These are phyloP conservation scores for Grosmannia clavigera DNA, from an alignment of 2,329 filamentous ascomycete genomes.

Conservation along the genomic window DNA sequence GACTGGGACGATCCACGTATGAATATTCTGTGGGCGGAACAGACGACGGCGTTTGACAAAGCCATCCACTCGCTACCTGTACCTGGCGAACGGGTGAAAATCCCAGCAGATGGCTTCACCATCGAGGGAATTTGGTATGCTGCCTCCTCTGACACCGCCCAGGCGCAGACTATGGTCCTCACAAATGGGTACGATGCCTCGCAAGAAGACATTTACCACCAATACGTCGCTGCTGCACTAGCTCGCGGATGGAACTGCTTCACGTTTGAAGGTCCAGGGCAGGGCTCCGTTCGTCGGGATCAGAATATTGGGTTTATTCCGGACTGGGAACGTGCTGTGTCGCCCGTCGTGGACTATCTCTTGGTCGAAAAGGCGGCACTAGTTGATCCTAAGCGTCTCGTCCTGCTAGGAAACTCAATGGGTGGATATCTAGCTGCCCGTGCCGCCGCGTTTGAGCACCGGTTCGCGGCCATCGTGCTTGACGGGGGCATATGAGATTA, in stretches of 20 bases:
- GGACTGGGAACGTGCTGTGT: constrained; percentile 28
- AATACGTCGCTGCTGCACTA: constrained; percentile 21
- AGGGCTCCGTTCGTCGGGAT: constrained; percentile 25
- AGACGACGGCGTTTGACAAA: constrained; percentile 17
- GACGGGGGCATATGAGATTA: constrained; percentile 26
- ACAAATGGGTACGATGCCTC: constrained; percentile 29
- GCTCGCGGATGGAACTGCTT: constrained; percentile 29
- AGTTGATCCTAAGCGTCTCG: constrained; percentile 22
- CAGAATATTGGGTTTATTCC: constrained; percentile 30
- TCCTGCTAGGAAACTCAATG: constrained; percentile 27
- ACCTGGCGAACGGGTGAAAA: constrained; percentile 18
- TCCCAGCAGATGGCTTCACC: constrained; percentile 15
- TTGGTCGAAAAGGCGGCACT: constrained; percentile 8
- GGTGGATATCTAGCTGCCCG: constrained; percentile 27
- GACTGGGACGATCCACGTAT: constrained; percentile 22
- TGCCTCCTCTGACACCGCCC: constrained; percentile 8
- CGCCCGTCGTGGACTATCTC: constrained; percentile 26
- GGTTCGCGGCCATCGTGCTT: constrained; percentile 24
- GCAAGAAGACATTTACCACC: constrained; percentile 30
- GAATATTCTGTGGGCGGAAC: constrained; percentile 17
- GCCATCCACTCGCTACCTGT: constrained; percentile 17
- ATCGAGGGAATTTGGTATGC: constrained; percentile 21
- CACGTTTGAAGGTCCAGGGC: constrained; percentile 33
- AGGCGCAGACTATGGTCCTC: constrained; percentile 25
- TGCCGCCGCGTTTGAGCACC: constrained; percentile 30